phyloP scores from a whole-genome alignment of 129 eudicot genomes.

The Helianthus annuus region HanXRQr2.0-SUNRISE NC_035445.2:157338545-157339044 shows the following conservation, averaged over 20 bases:
- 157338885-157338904: slow-evolving; percentile 6
- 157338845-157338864: neutral
- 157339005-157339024: neutral
- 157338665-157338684: neutral
- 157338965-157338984: neutral
- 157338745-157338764: neutral
- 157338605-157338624: neutral
- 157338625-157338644: neutral
- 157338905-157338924: neutral
- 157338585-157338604: neutral
- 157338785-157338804: neutral
- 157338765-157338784: neutral
- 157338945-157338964: neutral
- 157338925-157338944: slow-evolving; percentile 3
- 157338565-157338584: neutral
- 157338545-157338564: neutral
- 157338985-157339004: slow-evolving; percentile 3
- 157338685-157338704: neutral
- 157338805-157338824: neutral
- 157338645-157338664: neutral
- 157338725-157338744: neutral
- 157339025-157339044: neutral
- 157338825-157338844: neutral
- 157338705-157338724: neutral
- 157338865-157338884: neutral